A percentile compares a stretch with the other conserved stretches of the same genome.
These are phyloP conservation scores for Emericellopsis cladophorae DNA, from an alignment of 2,329 filamentous ascomycete species.

Conservation along the genomic window DNA sequence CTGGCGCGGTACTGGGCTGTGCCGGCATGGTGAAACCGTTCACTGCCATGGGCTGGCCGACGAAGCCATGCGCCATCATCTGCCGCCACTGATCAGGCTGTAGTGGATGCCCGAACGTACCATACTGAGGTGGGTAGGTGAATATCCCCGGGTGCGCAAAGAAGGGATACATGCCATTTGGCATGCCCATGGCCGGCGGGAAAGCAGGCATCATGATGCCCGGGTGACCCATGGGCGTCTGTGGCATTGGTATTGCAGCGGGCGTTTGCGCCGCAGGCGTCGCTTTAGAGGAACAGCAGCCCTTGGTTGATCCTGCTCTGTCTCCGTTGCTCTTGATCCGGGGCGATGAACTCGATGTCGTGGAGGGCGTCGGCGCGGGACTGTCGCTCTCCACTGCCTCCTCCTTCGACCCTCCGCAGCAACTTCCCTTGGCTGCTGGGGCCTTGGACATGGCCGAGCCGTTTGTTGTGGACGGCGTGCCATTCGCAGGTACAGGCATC, in stretches of 20 bases:
- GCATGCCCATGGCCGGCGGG: conserved; percentile 19
- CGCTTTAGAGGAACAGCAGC: conserved; percentile 21
- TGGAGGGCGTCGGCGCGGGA: neutral
- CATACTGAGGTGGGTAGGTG: conserved; percentile 40
- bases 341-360: neutral
- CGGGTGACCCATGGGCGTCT: too few relatives aligned
- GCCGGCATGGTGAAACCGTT: conserved; percentile 7
- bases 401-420: conserved; percentile 9
- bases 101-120: conserved; percentile 40
- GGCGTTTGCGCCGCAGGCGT: neutral
- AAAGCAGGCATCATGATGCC: conserved; percentile 22
- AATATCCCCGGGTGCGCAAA: conserved; percentile 32
- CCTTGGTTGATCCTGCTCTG: neutral
- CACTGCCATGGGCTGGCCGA: conserved; percentile 17
- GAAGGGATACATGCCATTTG: conserved; percentile 25
- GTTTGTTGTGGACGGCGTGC: neutral
- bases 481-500: neutral
- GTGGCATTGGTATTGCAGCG: too few relatives aligned
- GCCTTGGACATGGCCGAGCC: neutral
- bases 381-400: neutral
- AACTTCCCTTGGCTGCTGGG: conserved; percentile 5
- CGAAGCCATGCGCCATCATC: conserved; percentile 25
- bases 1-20: conserved; percentile 7
- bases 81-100: conserved; percentile 41
- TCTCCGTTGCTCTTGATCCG: neutral